phyloP scores from a whole-genome alignment of 352 stramenopile genomes.

The Phytophthora cryptogea region DNA sequence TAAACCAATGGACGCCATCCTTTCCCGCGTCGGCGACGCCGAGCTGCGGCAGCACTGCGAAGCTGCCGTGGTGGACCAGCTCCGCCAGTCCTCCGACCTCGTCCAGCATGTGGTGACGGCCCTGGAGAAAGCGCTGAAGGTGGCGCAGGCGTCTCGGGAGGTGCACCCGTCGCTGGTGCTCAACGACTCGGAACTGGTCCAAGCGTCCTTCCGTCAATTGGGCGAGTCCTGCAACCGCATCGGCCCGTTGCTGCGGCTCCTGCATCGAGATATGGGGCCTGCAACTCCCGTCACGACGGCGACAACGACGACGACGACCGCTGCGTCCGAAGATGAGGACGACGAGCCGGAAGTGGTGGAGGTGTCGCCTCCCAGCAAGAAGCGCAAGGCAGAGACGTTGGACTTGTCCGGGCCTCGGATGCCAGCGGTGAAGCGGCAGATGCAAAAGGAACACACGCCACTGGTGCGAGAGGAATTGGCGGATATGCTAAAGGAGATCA shows the following conservation, averaged over 20 bases:
- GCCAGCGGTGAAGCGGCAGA: conserved; percentile 5
- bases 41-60: conserved; percentile 26
- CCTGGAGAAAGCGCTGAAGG: conserved; percentile 18
- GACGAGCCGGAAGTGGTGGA: conserved; percentile 16
- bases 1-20: conserved; percentile 23
- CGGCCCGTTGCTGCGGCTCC: conserved; percentile 18
- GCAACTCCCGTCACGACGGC: neutral
- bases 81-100: conserved; percentile 5
- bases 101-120: conserved; percentile 19
- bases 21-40: conserved; percentile 21
- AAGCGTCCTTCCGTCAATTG: conserved; percentile 22
- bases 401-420: conserved; percentile 15
- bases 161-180: conserved; percentile 27
- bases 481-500: conserved; percentile 6
- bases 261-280: conserved; percentile 19
- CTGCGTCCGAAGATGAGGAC: conserved; percentile 11
- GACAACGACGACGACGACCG: neutral
- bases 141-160: conserved; percentile 23
- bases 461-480: conserved; percentile 1
- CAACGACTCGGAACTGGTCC: conserved; percentile 17
- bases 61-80: conserved; percentile 19
- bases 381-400: conserved; percentile 20
- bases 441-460: conserved; percentile 1
- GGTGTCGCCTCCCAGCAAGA: conserved; percentile 16
- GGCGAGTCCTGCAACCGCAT: conserved; percentile 27